A percentile compares a stretch with the other conserved stretches of the same genome.
Evolutionary conservation across 345 rosid genomes (phyloP).

Genomic region (Chamaenerion angustifolium): DNA sequence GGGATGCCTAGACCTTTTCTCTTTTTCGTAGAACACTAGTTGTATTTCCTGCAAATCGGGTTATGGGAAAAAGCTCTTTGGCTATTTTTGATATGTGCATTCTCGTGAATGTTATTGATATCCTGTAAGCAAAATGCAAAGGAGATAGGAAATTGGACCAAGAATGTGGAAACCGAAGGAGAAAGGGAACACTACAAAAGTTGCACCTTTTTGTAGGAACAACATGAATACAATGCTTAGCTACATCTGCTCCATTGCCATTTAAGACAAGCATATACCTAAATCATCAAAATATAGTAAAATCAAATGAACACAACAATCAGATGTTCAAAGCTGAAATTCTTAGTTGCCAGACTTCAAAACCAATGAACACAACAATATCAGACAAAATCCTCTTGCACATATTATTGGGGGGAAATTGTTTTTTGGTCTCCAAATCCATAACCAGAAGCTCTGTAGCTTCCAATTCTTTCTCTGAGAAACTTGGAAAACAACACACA

Average conservation of each 20-base stretch:
- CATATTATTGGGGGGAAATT: not conserved
- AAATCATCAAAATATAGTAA: constrained; percentile 6
- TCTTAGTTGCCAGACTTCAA: constrained; percentile 73
- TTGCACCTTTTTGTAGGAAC: constrained; percentile 73
- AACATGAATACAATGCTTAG: constrained; percentile 94
- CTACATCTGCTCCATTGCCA: constrained; percentile 81
- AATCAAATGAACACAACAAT: too few species aligned
- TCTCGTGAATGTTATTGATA: constrained; percentile 92
- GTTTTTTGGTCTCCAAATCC: too few species aligned
- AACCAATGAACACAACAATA: not conserved
- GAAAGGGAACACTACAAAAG: too few species aligned
- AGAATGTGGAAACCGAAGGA: not conserved
- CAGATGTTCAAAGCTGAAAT: too few species aligned
- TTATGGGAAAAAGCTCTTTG: constrained; percentile 48
- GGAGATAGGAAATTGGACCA: not conserved
- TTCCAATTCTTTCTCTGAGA: too few species aligned
- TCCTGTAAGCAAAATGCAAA: constrained; percentile 34
- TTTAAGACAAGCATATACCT: constrained; percentile 84
- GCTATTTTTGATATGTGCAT: constrained; percentile 77
- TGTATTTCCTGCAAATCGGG: constrained; percentile 67
- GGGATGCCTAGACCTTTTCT: constrained; percentile 16
- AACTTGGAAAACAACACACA: too few species aligned
- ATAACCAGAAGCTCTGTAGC: too few species aligned
- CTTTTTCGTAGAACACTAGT: constrained; percentile 31
- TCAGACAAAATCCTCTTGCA: not conserved